These are phyloP conservation scores for Pseudoturritis turrita DNA, from an alignment of 345 rosid genomes.

Conservation along the genomic window DNA sequence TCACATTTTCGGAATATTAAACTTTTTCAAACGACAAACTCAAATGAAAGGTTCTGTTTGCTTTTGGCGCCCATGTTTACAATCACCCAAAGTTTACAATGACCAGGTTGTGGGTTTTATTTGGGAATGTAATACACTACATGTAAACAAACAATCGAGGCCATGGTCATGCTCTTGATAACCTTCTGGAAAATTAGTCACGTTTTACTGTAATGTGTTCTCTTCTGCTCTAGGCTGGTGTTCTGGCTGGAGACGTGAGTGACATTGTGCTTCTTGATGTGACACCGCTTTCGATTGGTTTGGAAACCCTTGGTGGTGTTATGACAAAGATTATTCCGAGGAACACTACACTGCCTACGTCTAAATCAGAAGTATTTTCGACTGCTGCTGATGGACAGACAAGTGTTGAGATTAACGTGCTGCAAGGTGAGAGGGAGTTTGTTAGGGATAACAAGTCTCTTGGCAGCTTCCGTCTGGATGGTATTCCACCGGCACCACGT, in stretches of 20 bases:
- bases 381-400: constrained; percentile 99
- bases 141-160: neutral
- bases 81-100: too few relatives aligned
- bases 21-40: neutral
- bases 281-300: constrained; percentile 78
- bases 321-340: constrained; percentile 97
- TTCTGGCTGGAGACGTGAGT: constrained; percentile 91
- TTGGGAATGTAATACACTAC: too few relatives aligned
- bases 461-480: constrained; percentile 70
- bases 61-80: too few relatives aligned
- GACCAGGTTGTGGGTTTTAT: too few relatives aligned
- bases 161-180: neutral
- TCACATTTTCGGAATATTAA: neutral
- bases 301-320: constrained; percentile 97
- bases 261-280: constrained; percentile 92
- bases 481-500: constrained; percentile 85
- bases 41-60: neutral
- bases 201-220: neutral
- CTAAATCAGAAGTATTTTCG: constrained; percentile 97
- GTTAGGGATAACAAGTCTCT: constrained; percentile 93
- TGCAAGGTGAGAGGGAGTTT: constrained; percentile 97
- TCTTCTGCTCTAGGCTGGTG: constrained; percentile 66
- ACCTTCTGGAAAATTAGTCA: neutral
- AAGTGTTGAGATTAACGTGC: constrained; percentile 94
- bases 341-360: constrained; percentile 90